Conservation (phyloP, 2,329 filamentous ascomycete genomes). For the Dactylellina leptospora region DNA sequence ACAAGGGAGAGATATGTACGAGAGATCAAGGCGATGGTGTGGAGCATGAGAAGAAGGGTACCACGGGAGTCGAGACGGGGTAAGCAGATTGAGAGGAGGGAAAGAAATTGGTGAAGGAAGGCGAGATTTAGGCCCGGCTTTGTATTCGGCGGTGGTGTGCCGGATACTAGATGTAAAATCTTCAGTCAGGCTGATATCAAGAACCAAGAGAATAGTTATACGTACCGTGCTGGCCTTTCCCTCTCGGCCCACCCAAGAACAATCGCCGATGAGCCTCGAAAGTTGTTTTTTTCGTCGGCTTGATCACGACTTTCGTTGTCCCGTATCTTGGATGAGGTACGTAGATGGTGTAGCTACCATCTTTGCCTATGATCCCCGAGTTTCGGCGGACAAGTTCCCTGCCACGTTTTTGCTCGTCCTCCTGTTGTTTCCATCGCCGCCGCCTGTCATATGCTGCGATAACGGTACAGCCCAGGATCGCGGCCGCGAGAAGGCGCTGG, state of each 20-base stretch:
- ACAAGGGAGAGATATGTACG: conserved; percentile 93
- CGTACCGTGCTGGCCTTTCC: conserved; percentile 67
- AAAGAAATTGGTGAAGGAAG: conserved; percentile 95
- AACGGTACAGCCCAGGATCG: conserved; percentile 80
- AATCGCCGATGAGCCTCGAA: conserved; percentile 95
- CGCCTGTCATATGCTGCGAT: conserved; percentile 79
- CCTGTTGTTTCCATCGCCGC: conserved; percentile 76
- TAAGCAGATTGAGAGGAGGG: conserved; percentile 96
- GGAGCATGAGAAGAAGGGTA: conserved; percentile 85
- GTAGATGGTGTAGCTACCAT: conserved; percentile 61
- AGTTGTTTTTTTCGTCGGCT: conserved; percentile 87
- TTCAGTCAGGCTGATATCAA: neutral
- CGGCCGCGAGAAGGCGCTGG: conserved; percentile 77
- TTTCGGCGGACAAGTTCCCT: conserved; percentile 84
- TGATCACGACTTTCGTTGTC: conserved; percentile 89
- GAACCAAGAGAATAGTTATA: conserved; percentile 57
- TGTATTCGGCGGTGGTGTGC: conserved; percentile 84
- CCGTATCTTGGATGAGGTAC: conserved; percentile 58
- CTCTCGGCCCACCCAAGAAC: conserved; percentile 91
- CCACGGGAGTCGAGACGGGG: conserved; percentile 96
- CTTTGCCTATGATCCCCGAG: conserved; percentile 90
- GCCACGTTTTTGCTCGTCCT: conserved; percentile 76
- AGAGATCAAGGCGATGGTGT: conserved; percentile 87
- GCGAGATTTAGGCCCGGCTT: conserved; percentile 95
- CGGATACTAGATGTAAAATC: conserved; percentile 61